Evolutionary conservation across 176 grass and related monocot genomes (phyloP), one percentile per base, ranked within the genome.

Genomic region (Carex myosuroides): DNA sequence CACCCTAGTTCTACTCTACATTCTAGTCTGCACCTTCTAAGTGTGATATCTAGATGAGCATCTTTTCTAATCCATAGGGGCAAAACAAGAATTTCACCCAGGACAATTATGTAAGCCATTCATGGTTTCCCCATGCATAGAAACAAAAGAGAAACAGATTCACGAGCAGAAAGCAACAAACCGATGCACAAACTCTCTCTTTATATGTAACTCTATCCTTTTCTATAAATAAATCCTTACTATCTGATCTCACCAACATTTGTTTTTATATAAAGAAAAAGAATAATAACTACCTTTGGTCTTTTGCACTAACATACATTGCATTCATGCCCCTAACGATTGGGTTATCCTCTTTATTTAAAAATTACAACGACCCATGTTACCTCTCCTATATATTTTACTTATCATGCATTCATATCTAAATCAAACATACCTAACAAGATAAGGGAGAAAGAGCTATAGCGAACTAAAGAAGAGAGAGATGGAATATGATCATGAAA

Each of bases 151-250:
- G 52, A 64, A 65, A n/a, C 65, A 32, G 11, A 81, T 50, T 87
- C 85, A 87, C 79, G 85, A 87, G 85, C 30, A 73, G 22, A 89
- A 89, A 81, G 75, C 74, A 81, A 89, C 35, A 88, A 77, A 61
- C 33, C n/a, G 70, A 57, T 81, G 29, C 64, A 65, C 60, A 77
- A 56, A 54, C 72, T 81, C 18, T 22, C 18, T 22, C 62, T 56
- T 70, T 32, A 55, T 82, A 84, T 85, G 35, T 52, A 59, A 30
- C 73, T 88, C 18, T 60, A 26, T 46, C 79, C 35, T 82, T 82
- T 82, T 82, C n/a, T 83, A 87, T 60, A 81, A 72, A 85, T 33
- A 87, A 52, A 73, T 72, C 59, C 24, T 80, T 57, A 42, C 44
- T 65, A 39, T 39, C 79, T 64, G n/a, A n/a, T n/a, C 79, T 75